These are phyloP conservation scores for Diplotaxis tenuifolia DNA, from an alignment of 345 rosid genomes.

Conservation along the genomic window DNA sequence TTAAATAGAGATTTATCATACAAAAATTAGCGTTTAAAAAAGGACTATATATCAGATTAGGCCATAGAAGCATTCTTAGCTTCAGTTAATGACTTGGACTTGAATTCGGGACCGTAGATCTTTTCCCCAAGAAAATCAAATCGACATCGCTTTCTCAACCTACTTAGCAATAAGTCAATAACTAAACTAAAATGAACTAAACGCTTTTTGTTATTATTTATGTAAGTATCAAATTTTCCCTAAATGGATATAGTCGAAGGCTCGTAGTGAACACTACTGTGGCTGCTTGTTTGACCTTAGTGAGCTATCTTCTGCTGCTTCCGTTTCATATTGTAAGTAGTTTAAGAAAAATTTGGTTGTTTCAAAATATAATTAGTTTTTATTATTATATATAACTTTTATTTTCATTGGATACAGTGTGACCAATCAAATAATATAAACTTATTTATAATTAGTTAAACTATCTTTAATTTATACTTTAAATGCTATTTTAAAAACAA, in stretches of 20 bases:
- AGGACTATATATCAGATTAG: not conserved
- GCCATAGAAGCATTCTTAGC: not conserved
- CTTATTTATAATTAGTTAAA: too few relatives aligned
- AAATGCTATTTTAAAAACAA: too few relatives aligned
- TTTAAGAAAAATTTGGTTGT: too few relatives aligned
- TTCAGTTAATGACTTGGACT: not conserved
- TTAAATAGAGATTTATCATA: too few relatives aligned
- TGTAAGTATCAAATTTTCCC: not conserved
- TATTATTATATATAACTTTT: too few relatives aligned
- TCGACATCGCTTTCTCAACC: not conserved
- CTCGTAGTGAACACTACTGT: not conserved
- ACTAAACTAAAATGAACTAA: not conserved
- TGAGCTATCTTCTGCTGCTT: too few relatives aligned
- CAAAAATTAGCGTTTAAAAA: too few relatives aligned
- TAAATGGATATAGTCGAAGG: not conserved
- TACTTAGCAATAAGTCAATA: not conserved
- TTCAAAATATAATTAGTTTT: too few relatives aligned
- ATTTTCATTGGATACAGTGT: too few relatives aligned
- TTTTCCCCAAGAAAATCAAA: slow-evolving; percentile 1
- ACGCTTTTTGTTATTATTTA: not conserved
- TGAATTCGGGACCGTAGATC: not conserved
- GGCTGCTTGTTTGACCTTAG: not conserved
- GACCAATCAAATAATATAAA: too few relatives aligned
- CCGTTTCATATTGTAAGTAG: too few relatives aligned
- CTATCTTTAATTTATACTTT: too few relatives aligned